A percentile compares a stretch with the other conserved stretches of the same genome.
Evolutionary conservation across 495 filamentous ascomycete genomes (phyloP).

Genomic region (Parathielavia appendiculata): DNA sequence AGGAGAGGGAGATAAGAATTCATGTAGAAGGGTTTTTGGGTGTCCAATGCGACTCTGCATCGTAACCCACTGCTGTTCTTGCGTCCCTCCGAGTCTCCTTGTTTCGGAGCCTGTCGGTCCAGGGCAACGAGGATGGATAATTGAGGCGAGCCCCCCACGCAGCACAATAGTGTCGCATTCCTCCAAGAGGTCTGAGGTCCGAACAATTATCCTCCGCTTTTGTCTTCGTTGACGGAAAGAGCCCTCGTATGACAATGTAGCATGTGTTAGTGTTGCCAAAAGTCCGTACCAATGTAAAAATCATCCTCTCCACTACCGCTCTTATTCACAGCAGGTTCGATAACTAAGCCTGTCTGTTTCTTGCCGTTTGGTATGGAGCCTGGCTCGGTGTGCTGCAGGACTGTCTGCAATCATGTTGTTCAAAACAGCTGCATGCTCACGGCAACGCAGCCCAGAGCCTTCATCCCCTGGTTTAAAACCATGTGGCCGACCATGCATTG

Average conservation of each 20-base stretch:
- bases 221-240: no score
- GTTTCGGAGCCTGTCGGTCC: neutral
- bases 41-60: slow-evolving; percentile 5
- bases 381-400: neutral
- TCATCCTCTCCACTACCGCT: no score
- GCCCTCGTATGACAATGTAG: no score
- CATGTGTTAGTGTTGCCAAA: no score
- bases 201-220: neutral
- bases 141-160: slow-evolving; percentile 6
- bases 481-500: slow-evolving; percentile 20
- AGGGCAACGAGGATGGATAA: neutral
- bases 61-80: slow-evolving; percentile 5
- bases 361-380: no score
- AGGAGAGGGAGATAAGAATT: neutral
- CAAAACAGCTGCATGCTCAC: neutral
- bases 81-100: neutral
- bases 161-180: slow-evolving; percentile 1
- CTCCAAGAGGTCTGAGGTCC: neutral
- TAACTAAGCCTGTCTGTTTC: no score
- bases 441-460: neutral
- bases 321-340: no score
- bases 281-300: no score
- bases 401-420: neutral
- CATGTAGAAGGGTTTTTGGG: neutral
- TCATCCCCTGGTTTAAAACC: slow-evolving; percentile 13